Conservation (phyloP, 345 rosid genomes). For the Eucalyptus regnans region DNA sequence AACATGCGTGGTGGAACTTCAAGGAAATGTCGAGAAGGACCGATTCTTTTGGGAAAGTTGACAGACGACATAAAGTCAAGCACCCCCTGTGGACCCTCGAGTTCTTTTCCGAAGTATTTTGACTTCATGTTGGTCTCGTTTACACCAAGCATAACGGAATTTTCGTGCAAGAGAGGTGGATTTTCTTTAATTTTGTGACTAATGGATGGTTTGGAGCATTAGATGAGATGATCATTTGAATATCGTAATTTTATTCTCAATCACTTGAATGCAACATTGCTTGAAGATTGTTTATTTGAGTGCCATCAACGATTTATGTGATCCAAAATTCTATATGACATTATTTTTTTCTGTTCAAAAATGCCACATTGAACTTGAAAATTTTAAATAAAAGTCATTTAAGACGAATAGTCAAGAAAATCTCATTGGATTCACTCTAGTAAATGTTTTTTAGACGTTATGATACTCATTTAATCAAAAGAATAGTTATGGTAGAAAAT, state of each 20-base stretch:
- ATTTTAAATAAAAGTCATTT: not conserved
- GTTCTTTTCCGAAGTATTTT: not conserved
- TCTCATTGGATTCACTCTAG: not conserved
- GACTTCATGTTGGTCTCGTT: not conserved
- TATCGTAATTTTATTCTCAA: not conserved
- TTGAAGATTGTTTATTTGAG: not conserved
- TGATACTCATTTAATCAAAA: not conserved
- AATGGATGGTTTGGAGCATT: not conserved
- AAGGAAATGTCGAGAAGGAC: not conserved
- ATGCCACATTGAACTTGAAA: not conserved
- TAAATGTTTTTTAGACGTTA: not conserved
- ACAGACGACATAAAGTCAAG: not conserved
- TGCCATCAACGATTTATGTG: not conserved
- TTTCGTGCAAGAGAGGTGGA: not conserved
- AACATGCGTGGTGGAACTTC: not conserved
- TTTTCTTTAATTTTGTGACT: not conserved
- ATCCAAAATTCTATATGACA: rapidly evolving
- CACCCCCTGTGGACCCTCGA: not conserved
- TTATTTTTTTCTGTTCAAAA: not conserved
- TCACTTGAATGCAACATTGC: rapidly evolving
- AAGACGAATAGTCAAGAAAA: not conserved
- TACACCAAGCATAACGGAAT: not conserved
- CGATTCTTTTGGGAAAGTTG: not conserved
- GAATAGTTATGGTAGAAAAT: not conserved
- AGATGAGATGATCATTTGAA: not conserved